Evolutionary conservation across 768 basidiomycete species (phyloP).

Genomic region (Mycena albidolilacea): DNA sequence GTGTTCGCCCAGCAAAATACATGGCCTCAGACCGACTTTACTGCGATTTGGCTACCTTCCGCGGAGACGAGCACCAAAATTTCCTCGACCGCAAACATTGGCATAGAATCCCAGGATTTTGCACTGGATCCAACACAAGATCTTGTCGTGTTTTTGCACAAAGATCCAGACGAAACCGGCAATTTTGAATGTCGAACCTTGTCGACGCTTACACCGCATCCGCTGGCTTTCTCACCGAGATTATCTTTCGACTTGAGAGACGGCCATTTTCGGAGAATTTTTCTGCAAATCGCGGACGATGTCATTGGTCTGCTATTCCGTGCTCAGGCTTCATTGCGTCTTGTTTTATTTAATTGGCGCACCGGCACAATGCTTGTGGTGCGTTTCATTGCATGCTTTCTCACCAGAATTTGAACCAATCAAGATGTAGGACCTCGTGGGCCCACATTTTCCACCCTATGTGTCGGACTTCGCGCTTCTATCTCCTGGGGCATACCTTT

Average conservation of each 20-base stretch:
- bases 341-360: constrained; percentile 16
- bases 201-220: constrained; percentile 13
- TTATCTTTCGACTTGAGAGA: background rate
- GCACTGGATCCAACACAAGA: constrained; percentile 28
- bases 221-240: background rate
- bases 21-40: constrained; percentile 4
- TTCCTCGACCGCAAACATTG: background rate
- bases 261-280: background rate
- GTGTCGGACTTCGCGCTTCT: constrained; percentile 6
- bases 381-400: background rate
- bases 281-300: constrained; percentile 21
- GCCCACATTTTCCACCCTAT: background rate
- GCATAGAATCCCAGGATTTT: constrained; percentile 2
- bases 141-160: constrained; percentile 11
- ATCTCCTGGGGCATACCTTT: constrained; percentile 12
- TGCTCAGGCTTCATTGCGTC: background rate
- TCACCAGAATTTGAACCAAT: background rate
- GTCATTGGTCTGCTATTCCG: constrained; percentile 12
- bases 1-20: constrained; percentile 19
- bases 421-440: background rate
- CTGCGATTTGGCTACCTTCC: constrained; percentile 1
- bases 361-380: constrained; percentile 9
- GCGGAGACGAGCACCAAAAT: background rate
- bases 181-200: constrained; percentile 4
- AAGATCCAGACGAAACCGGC: background rate